Percentiles rank a stretch among this genome's conserved stretches.
Evolutionary conservation across 495 filamentous ascomycete species (phyloP).

Genomic region (Annulohypoxylon nitens): DNA sequence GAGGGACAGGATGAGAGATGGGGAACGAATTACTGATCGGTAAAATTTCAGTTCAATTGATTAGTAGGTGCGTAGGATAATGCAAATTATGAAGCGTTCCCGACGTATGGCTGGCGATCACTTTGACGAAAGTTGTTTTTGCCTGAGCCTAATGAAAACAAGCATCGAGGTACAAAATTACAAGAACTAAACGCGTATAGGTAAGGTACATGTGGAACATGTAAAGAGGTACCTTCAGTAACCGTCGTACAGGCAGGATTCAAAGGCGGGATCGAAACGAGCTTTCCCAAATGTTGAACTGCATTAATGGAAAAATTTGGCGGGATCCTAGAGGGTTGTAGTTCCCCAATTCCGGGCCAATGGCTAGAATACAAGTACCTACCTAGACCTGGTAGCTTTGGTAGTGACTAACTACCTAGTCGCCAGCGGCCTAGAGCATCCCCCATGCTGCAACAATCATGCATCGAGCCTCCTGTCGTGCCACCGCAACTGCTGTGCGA

Average conservation of each 20-base stretch:
- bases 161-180: constrained; percentile 30
- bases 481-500: constrained; percentile 24
- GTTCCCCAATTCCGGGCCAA: constrained; percentile 46
- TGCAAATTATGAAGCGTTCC: constrained; percentile 30
- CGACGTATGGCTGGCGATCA: constrained; percentile 40
- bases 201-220: constrained; percentile 22
- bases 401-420: not conserved
- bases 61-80: constrained; percentile 28
- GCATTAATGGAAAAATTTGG: constrained; percentile 44
- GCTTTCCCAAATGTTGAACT: constrained; percentile 56
- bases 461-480: constrained; percentile 37
- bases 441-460: constrained; percentile 30
- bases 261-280: constrained; percentile 34
- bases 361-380: constrained; percentile 25
- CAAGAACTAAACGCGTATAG: constrained; percentile 26
- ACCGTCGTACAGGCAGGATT: constrained; percentile 17
- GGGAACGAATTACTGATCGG: constrained; percentile 30
- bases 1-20: constrained; percentile 5
- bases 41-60: constrained; percentile 23
- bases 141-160: constrained; percentile 3
- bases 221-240: constrained; percentile 10
- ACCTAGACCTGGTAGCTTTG: constrained; percentile 8
- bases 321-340: constrained; percentile 34
- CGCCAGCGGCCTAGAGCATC: constrained; percentile 18
- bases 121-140: constrained; percentile 27